A percentile compares a stretch with the other conserved stretches of the same genome.
phyloP scores from a whole-genome alignment of 2,329 filamentous ascomycete species.

The Pseudogymnoascus sp. region DNA sequence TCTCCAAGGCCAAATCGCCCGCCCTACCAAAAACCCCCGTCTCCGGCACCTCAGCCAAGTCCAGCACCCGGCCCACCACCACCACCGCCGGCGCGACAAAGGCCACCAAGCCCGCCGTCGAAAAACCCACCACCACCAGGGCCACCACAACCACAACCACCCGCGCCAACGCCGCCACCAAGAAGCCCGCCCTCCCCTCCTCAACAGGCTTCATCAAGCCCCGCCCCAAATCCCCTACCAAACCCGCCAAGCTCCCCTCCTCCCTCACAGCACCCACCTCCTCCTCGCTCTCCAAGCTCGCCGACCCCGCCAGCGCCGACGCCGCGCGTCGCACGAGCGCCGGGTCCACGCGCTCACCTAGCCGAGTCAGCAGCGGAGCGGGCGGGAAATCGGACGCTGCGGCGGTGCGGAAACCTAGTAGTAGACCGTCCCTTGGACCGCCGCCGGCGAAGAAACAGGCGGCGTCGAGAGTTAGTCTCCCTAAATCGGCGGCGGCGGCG shows the following conservation, averaged over 20 bases:
- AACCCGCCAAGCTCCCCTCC: conserved; percentile 56
- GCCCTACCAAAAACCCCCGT: conserved; percentile 32
- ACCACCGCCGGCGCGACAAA: conserved; percentile 23
- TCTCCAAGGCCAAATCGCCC: conserved; percentile 27
- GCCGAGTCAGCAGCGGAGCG: conserved; percentile 23
- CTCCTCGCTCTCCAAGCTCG: conserved; percentile 56
- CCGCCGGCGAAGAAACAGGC: conserved; percentile 42
- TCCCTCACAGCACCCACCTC: conserved; percentile 63
- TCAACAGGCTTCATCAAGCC: conserved; percentile 42
- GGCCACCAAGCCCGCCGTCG: conserved; percentile 27
- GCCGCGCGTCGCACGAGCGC: conserved; percentile 24
- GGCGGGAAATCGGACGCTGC: conserved; percentile 15
- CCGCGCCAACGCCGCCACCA: conserved; percentile 26
- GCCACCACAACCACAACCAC: conserved; percentile 29
- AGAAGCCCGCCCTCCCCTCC: conserved; percentile 24
- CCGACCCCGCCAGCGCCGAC: conserved; percentile 26
- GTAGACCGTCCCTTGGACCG: conserved; percentile 40
- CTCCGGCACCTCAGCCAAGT: conserved; percentile 23
- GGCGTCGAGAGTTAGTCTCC: conserved; percentile 41
- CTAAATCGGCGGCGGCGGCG: too few relatives aligned
- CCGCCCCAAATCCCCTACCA: conserved; percentile 60
- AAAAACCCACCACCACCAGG: conserved; percentile 24
- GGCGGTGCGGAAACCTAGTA: conserved; percentile 21
- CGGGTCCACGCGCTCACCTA: conserved; percentile 30
- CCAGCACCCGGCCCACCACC: conserved; percentile 17